phyloP scores from a whole-genome alignment of 1,139 yeast species.

The Suhomyces terraborum region DNA sequence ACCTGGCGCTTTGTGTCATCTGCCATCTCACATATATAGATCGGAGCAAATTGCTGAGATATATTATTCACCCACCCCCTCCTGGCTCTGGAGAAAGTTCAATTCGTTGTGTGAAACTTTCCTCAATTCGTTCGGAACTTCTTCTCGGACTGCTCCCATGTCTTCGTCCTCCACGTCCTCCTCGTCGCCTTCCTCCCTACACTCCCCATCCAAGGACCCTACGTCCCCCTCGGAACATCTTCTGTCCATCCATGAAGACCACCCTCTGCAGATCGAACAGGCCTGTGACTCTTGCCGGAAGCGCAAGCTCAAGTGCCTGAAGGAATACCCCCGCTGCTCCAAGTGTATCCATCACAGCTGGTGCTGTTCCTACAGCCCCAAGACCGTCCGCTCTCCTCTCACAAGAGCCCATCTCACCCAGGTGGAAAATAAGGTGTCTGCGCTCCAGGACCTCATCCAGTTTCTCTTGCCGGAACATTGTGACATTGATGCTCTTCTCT shows the following conservation, averaged over 20 bases:
- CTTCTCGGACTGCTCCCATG: background rate
- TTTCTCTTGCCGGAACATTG: slow-evolving; percentile 34
- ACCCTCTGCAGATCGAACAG: slow-evolving; percentile 37
- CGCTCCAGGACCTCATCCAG: slow-evolving; percentile 54
- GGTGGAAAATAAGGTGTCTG: slow-evolving; percentile 65
- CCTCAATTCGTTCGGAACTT: background rate
- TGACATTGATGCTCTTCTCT: slow-evolving; percentile 31
- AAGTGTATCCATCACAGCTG: slow-evolving; percentile 74
- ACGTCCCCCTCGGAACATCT: slow-evolving; percentile 1
- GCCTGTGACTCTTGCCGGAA: slow-evolving; percentile 64
- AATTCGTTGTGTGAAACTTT: background rate
- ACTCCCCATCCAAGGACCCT: background rate
- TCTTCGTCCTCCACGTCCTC: slow-evolving; percentile 2
- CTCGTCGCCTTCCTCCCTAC: slow-evolving; percentile 1
- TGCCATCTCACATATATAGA: slow-evolving; percentile 13
- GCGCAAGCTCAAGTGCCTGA: slow-evolving; percentile 58
- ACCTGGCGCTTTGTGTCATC: slow-evolving; percentile 8
- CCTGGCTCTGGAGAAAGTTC: background rate
- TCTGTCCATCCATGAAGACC: slow-evolving; percentile 9
- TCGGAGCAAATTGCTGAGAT: slow-evolving; percentile 8
- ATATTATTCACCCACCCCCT: slow-evolving; percentile 1
- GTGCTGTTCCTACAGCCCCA: slow-evolving; percentile 77
- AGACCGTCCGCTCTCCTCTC: slow-evolving; percentile 75
- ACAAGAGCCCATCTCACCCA: slow-evolving; percentile 79
- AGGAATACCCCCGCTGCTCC: slow-evolving; percentile 72